Evolutionary conservation across 2,329 filamentous ascomycete species (phyloP).

Genomic region (Colletotrichum truncatum): DNA sequence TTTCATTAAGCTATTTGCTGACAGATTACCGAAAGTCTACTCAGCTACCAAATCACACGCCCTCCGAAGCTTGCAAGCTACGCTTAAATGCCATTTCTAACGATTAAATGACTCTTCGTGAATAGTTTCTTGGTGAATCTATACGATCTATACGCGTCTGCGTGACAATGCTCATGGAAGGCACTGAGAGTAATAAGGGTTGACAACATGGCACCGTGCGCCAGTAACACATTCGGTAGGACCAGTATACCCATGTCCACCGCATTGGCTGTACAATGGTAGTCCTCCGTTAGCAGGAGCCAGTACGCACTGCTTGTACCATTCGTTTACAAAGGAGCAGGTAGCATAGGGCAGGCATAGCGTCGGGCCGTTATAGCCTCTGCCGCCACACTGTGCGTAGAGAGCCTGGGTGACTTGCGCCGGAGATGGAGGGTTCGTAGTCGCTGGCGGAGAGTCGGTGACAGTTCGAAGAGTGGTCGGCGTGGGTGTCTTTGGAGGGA

Average conservation of each 20-base stretch:
- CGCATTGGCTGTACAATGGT: slow-evolving; percentile 13
- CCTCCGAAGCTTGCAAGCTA: background rate
- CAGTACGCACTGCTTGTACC: slow-evolving; percentile 16
- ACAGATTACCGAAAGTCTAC: no score
- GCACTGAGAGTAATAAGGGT: slow-evolving; percentile 21
- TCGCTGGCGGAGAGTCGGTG: background rate
- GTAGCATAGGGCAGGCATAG: background rate
- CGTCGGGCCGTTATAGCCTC: background rate
- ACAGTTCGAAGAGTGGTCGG: background rate
- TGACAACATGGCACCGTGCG: slow-evolving; percentile 1
- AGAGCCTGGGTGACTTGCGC: background rate
- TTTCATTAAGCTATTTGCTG: no score
- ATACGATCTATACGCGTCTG: background rate
- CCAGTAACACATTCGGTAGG: slow-evolving; percentile 10
- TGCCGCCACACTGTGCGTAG: slow-evolving; percentile 20
- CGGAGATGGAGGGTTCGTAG: background rate
- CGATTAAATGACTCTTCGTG: background rate
- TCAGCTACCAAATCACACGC: background rate
- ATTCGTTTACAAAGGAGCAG: slow-evolving; percentile 8
- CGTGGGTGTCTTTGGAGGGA: background rate
- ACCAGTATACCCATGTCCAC: slow-evolving; percentile 1
- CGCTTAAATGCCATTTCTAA: background rate
- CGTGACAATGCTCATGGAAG: background rate
- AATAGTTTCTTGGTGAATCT: background rate
- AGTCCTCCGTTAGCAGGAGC: background rate